These are phyloP conservation scores for Backusella mclennaniae DNA, from an alignment of 192 early-diverging fungal genomes.

Conservation along the genomic window DNA sequence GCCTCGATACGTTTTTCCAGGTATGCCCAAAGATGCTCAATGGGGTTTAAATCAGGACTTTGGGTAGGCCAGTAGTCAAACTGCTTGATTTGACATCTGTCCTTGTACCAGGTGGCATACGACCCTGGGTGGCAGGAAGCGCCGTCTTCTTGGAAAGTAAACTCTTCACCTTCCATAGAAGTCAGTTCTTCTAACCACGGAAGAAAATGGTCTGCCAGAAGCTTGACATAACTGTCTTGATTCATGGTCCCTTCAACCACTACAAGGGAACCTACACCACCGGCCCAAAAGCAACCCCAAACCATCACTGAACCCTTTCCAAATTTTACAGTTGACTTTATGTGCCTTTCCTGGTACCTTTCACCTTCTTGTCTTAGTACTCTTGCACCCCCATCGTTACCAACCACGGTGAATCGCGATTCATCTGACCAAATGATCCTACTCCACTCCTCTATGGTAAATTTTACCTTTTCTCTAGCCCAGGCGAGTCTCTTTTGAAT, in stretches of 20 bases:
- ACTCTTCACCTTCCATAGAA: neutral
- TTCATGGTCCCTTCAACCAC: neutral
- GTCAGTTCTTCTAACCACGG: neutral
- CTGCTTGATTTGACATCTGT: neutral
- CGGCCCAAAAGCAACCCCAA: neutral
- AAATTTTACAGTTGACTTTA: too few species aligned
- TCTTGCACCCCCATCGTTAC: too few species aligned
- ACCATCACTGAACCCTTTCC: neutral
- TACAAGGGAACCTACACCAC: neutral
- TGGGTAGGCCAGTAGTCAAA: neutral
- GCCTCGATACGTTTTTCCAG: too few species aligned
- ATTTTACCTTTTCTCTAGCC: too few species aligned
- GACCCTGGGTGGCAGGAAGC: slow-evolving; percentile 5
- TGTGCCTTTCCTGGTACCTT: too few species aligned
- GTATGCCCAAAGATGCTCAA: too few species aligned
- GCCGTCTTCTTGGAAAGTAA: slow-evolving; percentile 7
- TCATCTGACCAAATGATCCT: too few species aligned
- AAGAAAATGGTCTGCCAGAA: neutral
- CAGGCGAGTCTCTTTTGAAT: too few species aligned
- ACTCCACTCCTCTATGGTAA: too few species aligned
- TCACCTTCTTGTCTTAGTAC: too few species aligned
- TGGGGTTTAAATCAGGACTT: slow-evolving; percentile 1
- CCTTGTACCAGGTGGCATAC: neutral
- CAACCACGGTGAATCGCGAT: too few species aligned
- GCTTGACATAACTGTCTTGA: neutral